Evolutionary conservation across 192 early-diverging fungal species (phyloP).

Genomic region (Linnemannia schmuckeri): DNA sequence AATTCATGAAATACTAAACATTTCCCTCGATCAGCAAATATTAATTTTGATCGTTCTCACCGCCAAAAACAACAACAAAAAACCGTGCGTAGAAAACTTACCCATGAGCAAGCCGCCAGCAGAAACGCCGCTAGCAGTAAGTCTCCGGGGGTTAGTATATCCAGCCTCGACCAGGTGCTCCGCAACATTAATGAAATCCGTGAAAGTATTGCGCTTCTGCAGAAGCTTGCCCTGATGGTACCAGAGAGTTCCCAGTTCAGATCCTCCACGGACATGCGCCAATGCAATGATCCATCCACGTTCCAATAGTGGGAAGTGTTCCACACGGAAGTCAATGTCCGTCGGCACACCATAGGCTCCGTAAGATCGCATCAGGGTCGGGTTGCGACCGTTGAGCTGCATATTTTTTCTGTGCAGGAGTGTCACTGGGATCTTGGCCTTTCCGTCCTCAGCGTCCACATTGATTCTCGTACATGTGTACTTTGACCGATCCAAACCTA

Average conservation of each 20-base stretch:
- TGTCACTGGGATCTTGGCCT: conserved; percentile 72
- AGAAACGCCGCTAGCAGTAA: conserved; percentile 80
- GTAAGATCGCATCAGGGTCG: conserved; percentile 78
- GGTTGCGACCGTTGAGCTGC: conserved; percentile 63
- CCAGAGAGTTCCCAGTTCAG: conserved; percentile 83
- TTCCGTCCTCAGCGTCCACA: conserved; percentile 57
- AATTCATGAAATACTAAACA: not conserved
- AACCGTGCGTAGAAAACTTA: not conserved
- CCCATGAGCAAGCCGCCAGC: conserved; percentile 87
- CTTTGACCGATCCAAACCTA: conserved; percentile 62
- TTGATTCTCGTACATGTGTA: conserved; percentile 64
- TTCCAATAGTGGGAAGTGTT: conserved; percentile 81
- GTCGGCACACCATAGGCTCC: conserved; percentile 86
- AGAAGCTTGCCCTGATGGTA: conserved; percentile 79
- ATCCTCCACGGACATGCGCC: conserved; percentile 85
- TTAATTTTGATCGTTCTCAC: not conserved
- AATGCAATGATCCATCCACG: conserved; percentile 86
- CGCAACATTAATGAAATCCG: conserved; percentile 77
- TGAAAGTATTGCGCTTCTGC: conserved; percentile 80
- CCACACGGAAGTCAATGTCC: conserved; percentile 82
- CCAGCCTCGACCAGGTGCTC: conserved; percentile 73
- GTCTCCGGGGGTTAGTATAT: conserved; percentile 62
- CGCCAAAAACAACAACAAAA: not conserved
- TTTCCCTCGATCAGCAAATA: not conserved
- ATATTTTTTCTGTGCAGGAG: conserved; percentile 69